Base-by-base conservation (phyloP, 495 filamentous ascomycete species). In the Annulohypoxylon maeteangense region DNA sequence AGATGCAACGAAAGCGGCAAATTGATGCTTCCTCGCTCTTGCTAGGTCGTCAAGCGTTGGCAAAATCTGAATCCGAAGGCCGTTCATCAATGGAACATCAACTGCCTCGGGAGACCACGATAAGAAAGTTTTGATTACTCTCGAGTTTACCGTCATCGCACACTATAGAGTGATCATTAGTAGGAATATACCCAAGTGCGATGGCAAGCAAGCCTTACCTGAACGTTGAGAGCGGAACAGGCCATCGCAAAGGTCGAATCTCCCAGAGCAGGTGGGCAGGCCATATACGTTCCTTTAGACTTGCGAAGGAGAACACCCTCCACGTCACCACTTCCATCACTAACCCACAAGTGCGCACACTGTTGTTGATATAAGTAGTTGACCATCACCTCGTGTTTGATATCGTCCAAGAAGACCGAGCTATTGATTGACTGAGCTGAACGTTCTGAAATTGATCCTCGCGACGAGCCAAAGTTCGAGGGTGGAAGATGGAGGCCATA, bases 351-450 rank as follows among this genome's bases (percentile, higher is more conserved):
- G 60, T 87, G 83, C 12, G 85, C 83, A 57, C 88, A 90, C 78
- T 92, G 90, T 75, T 93, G 91, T 73, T 94, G 91, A 78, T 91
- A 91, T 23, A 94, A 82, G 70, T 90, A 93, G 74, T 91, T 93
- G 42, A 90, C 91, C 91, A 94, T 93, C 61, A 94, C 89, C 74
- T 93, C 91, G 75, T 92, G 90, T 74, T 91, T 93, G 75, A 94
- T 92, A 67, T 93, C 90, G 62, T 92, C 90, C 22, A 91, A 72
- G 58, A 90, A 86, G 51, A 85, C 80, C 16, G 89, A 90, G 68
- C 84, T 87, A 23, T 78, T 78, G 14, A 70, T 78, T 7, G 86
- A 88, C 51, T 78, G 76, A 38, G 78, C 74, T 38, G 82, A 82
- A 16, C 76, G 78, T 1, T 70, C 79, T 1, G 86, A 87, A 36